Conservation (phyloP, 805 yeast genomes). For the Starmera quercuum region DNA sequence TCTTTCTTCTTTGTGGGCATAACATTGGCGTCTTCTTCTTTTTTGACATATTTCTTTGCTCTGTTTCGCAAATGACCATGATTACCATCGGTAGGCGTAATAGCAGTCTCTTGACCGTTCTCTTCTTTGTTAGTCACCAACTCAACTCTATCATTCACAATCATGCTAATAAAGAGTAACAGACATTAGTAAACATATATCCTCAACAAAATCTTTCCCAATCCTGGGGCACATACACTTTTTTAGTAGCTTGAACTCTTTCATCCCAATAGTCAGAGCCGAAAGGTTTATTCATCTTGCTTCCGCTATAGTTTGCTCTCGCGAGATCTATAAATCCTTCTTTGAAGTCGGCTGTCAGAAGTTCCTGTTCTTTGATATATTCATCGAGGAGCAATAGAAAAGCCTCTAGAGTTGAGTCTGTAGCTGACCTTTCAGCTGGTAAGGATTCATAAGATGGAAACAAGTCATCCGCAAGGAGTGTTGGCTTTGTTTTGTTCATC, state of each 20-base stretch:
- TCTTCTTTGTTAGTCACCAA: background rate
- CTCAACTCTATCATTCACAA: background rate
- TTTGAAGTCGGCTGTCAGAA: slow-evolving; percentile 5
- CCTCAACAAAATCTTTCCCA: too few relatives aligned
- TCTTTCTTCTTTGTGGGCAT: slow-evolving; percentile 2
- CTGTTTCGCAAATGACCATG: slow-evolving; percentile 4
- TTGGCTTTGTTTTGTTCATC: background rate
- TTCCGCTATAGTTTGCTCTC: slow-evolving; percentile 34
- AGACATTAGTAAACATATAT: too few relatives aligned
- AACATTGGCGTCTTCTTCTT: slow-evolving; percentile 1
- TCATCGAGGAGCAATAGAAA: slow-evolving; percentile 8
- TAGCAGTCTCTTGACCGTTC: too few relatives aligned
- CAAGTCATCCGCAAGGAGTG: slow-evolving; percentile 2
- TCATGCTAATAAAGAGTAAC: too few relatives aligned
- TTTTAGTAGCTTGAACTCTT: slow-evolving; percentile 18
- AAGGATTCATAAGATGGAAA: slow-evolving; percentile 1
- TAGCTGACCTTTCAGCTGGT: background rate
- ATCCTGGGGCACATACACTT: slow-evolving; percentile 5
- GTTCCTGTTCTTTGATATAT: slow-evolving; percentile 3
- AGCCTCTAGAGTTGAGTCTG: slow-evolving; percentile 1
- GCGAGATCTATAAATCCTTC: slow-evolving; percentile 35
- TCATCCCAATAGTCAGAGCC: slow-evolving; percentile 37
- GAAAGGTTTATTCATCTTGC: slow-evolving; percentile 20
- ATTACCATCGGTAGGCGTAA: slow-evolving; percentile 1
- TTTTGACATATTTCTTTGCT: slow-evolving; percentile 2